Evolutionary conservation across 768 basidiomycete genomes (phyloP).

Genomic region (Mycena olivaceomarginata): DNA sequence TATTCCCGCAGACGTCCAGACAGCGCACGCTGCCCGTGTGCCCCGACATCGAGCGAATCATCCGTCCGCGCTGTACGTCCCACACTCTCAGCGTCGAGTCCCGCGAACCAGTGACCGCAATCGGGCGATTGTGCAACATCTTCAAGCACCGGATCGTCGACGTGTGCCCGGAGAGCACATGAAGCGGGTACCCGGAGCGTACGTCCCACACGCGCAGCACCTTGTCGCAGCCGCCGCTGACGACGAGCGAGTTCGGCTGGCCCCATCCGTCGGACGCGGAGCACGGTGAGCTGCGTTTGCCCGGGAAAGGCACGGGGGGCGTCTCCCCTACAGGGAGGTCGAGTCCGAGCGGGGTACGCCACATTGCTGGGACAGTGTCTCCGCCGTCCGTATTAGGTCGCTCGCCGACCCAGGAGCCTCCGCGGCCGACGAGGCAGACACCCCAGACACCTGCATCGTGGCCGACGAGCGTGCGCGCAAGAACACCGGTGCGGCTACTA

Average conservation of each 20-base stretch:
- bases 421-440: conserved; percentile 84
- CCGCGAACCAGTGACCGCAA: conserved; percentile 93
- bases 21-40: conserved; percentile 91
- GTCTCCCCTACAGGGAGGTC: conserved; percentile 49
- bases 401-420: conserved; percentile 64
- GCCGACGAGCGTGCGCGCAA: conserved; percentile 86
- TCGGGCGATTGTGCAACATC: conserved; percentile 89
- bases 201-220: conserved; percentile 95
- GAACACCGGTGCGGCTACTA: conserved; percentile 85
- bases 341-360: conserved; percentile 72
- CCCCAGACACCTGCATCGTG: conserved; percentile 97
- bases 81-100: conserved; percentile 93
- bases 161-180: conserved; percentile 88
- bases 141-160: conserved; percentile 95
- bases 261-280: conserved; percentile 93
- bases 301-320: conserved; percentile 42
- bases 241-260: conserved; percentile 86
- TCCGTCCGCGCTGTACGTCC: conserved; percentile 90
- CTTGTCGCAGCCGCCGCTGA: conserved; percentile 96
- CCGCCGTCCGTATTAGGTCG: conserved; percentile 12
- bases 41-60: conserved; percentile 80
- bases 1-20: conserved; percentile 90
- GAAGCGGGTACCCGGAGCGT: conserved; percentile 90
- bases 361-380: conserved; percentile 55
- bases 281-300: conserved; percentile 71